phyloP scores from a whole-genome alignment of 1,284 basidiomycete genomes.

The Abortiporus biennis region DNA sequence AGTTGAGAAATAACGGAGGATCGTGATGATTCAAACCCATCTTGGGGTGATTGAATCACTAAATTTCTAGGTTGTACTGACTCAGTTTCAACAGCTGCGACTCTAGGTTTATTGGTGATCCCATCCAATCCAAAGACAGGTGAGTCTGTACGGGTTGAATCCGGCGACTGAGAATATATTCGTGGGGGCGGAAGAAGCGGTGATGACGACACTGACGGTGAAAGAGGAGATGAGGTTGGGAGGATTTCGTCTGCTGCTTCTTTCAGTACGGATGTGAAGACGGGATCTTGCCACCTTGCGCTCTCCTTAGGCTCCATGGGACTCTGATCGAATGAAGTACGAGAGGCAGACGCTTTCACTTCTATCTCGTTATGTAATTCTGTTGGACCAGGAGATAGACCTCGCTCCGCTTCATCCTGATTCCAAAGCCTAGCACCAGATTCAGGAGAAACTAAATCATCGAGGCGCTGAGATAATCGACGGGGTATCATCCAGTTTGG shows the following conservation, averaged over 20 bases:
- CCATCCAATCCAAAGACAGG: conserved; percentile 45
- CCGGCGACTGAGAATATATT: conserved; percentile 7
- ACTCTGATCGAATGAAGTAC: conserved; percentile 7
- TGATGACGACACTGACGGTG: neutral
- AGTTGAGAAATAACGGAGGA: conserved; percentile 36
- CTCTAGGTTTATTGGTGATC: conserved; percentile 20
- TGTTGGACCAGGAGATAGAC: conserved; percentile 16
- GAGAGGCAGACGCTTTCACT: conserved; percentile 5
- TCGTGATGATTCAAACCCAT: conserved; percentile 2
- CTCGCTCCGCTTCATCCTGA: conserved; percentile 27
- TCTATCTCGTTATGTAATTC: conserved; percentile 2
- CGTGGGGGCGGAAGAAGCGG: conserved; percentile 7
- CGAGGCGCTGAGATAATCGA: conserved; percentile 10
- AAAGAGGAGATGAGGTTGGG: conserved; percentile 2
- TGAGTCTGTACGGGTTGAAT: conserved; percentile 26
- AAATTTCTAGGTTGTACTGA: neutral
- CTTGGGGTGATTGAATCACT: neutral
- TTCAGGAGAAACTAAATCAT: conserved; percentile 9
- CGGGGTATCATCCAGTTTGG: conserved; percentile 19
- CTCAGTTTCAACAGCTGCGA: neutral
- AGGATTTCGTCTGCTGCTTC: conserved; percentile 1
- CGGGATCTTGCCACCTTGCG: conserved; percentile 22
- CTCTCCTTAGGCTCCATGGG: conserved; percentile 16
- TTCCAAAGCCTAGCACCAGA: conserved; percentile 24
- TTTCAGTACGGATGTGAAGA: conserved; percentile 16